Percentiles rank a stretch among this genome's conserved stretches.
Evolutionary conservation across 805 yeast species (phyloP).

Genomic region (Yamadazyma kitorensis): DNA sequence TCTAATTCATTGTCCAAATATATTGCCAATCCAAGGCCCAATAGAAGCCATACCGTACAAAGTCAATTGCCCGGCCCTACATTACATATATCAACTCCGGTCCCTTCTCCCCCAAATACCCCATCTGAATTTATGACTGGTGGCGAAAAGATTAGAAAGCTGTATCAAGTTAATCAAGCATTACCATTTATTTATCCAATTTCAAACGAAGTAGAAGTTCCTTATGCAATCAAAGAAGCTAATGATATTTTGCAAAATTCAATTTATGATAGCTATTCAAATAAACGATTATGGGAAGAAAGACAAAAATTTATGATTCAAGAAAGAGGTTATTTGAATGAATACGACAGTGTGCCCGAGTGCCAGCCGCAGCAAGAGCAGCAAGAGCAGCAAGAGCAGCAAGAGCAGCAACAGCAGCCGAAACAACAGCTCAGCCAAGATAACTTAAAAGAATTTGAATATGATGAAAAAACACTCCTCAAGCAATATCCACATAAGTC

Average conservation of each 20-base stretch:
- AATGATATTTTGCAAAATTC: slow-evolving; percentile 60
- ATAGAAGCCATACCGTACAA: slow-evolving; percentile 41
- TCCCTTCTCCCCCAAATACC: slow-evolving; percentile 70
- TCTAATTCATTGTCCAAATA: slow-evolving; percentile 58
- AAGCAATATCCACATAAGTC: slow-evolving; percentile 33
- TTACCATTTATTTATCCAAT: slow-evolving; percentile 67
- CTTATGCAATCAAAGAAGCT: slow-evolving; percentile 79
- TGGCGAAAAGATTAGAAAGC: slow-evolving; percentile 48
- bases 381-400: no score
- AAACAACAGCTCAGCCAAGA: no score
- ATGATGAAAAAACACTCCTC: slow-evolving; percentile 16
- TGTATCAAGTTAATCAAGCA: slow-evolving; percentile 63
- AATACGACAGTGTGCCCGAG: slow-evolving; percentile 13
- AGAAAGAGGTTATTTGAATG: slow-evolving; percentile 54
- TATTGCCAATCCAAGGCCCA: slow-evolving; percentile 56
- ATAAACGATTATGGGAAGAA: slow-evolving; percentile 69
- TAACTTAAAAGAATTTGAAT: slow-evolving; percentile 25
- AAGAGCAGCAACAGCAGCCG: no score
- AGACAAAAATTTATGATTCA: slow-evolving; percentile 67
- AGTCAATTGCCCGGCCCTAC: slow-evolving; percentile 50
- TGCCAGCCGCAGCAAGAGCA: no score
- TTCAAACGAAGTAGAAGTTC: slow-evolving; percentile 44
- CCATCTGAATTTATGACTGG: slow-evolving; percentile 46
- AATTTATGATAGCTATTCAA: slow-evolving; percentile 63
- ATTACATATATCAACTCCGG: slow-evolving; percentile 81